Evolutionary conservation across 1,139 yeast genomes (phyloP).

Genomic region (Taphrina confusa): DNA sequence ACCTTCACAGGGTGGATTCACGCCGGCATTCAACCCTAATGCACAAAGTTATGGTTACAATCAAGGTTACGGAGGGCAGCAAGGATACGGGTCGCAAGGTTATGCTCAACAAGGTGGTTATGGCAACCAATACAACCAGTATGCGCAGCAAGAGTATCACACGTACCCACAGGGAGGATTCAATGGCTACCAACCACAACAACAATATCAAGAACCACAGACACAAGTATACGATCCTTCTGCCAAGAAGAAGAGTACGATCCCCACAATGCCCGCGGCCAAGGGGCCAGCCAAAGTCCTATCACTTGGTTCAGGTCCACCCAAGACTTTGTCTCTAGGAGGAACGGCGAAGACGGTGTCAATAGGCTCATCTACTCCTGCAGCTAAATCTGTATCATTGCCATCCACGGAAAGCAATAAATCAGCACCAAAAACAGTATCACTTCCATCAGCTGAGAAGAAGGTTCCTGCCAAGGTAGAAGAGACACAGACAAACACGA

Average conservation of each 20-base stretch:
- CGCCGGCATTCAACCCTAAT: constrained; percentile 34
- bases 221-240: constrained; percentile 20
- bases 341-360: constrained; percentile 32
- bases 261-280: constrained; percentile 24
- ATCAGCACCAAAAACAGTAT: constrained; percentile 27
- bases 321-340: constrained; percentile 27
- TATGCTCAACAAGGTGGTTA: constrained; percentile 44
- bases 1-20: constrained; percentile 31
- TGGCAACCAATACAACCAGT: constrained; percentile 45
- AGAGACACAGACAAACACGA: constrained; percentile 16
- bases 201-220: constrained; percentile 30
- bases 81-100: constrained; percentile 40
- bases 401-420: constrained; percentile 12
- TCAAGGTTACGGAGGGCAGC: constrained; percentile 19
- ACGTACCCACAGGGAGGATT: constrained; percentile 51
- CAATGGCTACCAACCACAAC: constrained; percentile 49
- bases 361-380: constrained; percentile 7
- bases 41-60: constrained; percentile 26
- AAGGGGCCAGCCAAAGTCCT: constrained; percentile 36
- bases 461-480: constrained; percentile 37
- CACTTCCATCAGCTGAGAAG: constrained; percentile 40
- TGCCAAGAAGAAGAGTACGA: constrained; percentile 18
- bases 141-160: constrained; percentile 41
- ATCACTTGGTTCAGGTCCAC: constrained; percentile 32
- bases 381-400: constrained; percentile 27